phyloP scores from a whole-genome alignment of 495 filamentous ascomycete species.

The Daldinia decipiens region DNA sequence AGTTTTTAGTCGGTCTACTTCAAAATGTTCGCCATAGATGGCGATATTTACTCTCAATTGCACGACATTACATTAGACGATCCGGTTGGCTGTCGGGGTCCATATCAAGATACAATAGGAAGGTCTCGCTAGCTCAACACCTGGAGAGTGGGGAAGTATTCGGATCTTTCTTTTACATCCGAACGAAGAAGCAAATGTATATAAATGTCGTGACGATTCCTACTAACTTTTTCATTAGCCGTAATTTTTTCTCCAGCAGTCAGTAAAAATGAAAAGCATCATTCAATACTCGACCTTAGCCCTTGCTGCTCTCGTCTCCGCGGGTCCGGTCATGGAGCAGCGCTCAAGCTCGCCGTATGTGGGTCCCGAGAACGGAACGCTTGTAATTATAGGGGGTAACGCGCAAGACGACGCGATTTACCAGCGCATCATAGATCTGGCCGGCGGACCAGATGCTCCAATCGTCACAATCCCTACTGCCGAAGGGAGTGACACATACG shows the following conservation, averaged over 20 bases:
- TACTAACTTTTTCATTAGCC: neutral
- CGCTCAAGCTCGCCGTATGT: slow-evolving; percentile 47
- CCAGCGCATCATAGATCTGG: slow-evolving; percentile 55
- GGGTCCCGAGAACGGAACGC: slow-evolving; percentile 47
- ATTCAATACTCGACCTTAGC: slow-evolving; percentile 24
- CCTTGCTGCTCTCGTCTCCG: slow-evolving; percentile 29
- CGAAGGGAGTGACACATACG: slow-evolving; percentile 43
- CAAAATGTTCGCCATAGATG: slow-evolving; percentile 34
- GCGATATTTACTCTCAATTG: slow-evolving; percentile 37
- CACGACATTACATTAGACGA: slow-evolving; percentile 33
- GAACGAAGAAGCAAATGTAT: slow-evolving; percentile 27
- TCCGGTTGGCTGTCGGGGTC: slow-evolving; percentile 35
- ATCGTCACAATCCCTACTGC: slow-evolving; percentile 61
- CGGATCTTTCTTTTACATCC: slow-evolving; percentile 45
- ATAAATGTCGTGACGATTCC: slow-evolving; percentile 16
- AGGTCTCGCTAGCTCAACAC: slow-evolving; percentile 28
- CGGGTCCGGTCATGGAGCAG: slow-evolving; percentile 15
- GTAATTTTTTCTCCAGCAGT: neutral
- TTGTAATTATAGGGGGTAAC: slow-evolving; percentile 51
- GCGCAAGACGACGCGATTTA: slow-evolving; percentile 56
- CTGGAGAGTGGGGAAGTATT: slow-evolving; percentile 32
- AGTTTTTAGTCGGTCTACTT: slow-evolving; percentile 8
- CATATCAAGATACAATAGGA: slow-evolving; percentile 37
- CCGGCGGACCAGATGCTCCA: slow-evolving; percentile 55
- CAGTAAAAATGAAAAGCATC: slow-evolving; percentile 25